Evolutionary conservation across 2,329 filamentous ascomycete species (phyloP), one percentile per base, ranked within the genome.

Genomic region (Beauveria sp.): DNA sequence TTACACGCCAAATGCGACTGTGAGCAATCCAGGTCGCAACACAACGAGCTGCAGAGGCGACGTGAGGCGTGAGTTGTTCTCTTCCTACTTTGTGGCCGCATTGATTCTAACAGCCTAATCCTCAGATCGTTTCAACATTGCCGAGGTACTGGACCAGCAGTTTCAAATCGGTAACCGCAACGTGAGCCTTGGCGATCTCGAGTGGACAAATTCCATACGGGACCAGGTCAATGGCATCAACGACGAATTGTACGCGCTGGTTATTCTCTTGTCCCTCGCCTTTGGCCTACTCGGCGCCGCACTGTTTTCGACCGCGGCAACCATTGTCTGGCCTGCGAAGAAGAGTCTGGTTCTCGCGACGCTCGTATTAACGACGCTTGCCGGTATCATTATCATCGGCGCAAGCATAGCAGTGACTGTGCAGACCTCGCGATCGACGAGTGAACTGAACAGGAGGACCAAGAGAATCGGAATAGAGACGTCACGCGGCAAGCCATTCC

Each of bases 221-320:
- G 70, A 77, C 47, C 75, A 76, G n/a, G 68, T 85, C 65, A 72
- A 80, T 70, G 70, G 74, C n/a, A 71, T 84, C 67, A 82, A 83
- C 67, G 68, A 69, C 18, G 72, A 76, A n/a, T 73, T 83, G 5
- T 69, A 79, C n/a, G 76, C 73, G 28, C 70, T 81, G 53, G 79
- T 80, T 67, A 70, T 81, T 55, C 69, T 84, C 61, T 83, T 79
- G 69, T 74, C 79, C 46, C 64, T 83, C 1, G 75, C 72, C 59
- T 70, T 75, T 52, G 74, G 69, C 20, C 72, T 78, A 65, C 71
- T 77, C 2, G 79, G 76, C 12, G 69, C 81, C 2, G 72, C 75
- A 38, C 75, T 81, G 67, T 67, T 83, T 2, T 67, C 69, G 16
- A 74, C 71, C 54, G 58, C 75, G 55, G 71, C 66, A 9, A 72